Conservation (phyloP, 1,139 yeast species). For the Pichia cactophila region DNA sequence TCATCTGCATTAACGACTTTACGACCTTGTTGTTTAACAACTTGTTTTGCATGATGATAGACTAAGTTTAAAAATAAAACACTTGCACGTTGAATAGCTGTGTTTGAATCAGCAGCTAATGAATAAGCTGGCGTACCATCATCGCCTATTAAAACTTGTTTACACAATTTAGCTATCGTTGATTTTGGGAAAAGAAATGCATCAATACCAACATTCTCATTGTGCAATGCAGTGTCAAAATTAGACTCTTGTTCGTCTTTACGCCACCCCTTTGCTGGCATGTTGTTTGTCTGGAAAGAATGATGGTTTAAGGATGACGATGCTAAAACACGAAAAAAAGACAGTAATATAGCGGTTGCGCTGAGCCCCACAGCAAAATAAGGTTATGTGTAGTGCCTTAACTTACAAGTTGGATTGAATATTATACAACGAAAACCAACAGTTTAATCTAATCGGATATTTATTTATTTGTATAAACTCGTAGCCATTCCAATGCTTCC, state of each 20-base stretch:
- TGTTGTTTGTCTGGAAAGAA: slow-evolving; percentile 19
- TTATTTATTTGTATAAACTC: slow-evolving; percentile 34
- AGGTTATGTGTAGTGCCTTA: too few relatives aligned
- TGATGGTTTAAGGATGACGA: background rate
- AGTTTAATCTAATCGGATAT: too few relatives aligned
- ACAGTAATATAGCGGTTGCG: background rate
- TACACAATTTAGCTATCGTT: slow-evolving; percentile 54
- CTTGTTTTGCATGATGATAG: slow-evolving; percentile 52
- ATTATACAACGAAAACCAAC: too few relatives aligned
- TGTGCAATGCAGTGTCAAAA: slow-evolving; percentile 39
- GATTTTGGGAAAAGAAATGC: slow-evolving; percentile 60
- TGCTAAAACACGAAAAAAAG: background rate
- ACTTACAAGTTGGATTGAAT: too few relatives aligned
- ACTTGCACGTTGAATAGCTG: slow-evolving; percentile 63
- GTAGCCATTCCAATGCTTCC: slow-evolving; percentile 39
- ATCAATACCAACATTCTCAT: slow-evolving; percentile 56
- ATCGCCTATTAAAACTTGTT: slow-evolving; percentile 30
- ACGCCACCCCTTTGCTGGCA: slow-evolving; percentile 86
- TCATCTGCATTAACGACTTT: slow-evolving; percentile 64
- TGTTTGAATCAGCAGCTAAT: slow-evolving; percentile 56
- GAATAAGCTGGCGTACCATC: slow-evolving; percentile 19
- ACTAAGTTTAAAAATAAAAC: slow-evolving; percentile 67
- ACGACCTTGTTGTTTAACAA: slow-evolving; percentile 45
- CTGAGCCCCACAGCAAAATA: too few relatives aligned
- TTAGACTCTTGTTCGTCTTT: slow-evolving; percentile 61